These are phyloP conservation scores for Venturia effusa DNA, from an alignment of 2,329 filamentous ascomycete species.

Conservation along the genomic window DNA sequence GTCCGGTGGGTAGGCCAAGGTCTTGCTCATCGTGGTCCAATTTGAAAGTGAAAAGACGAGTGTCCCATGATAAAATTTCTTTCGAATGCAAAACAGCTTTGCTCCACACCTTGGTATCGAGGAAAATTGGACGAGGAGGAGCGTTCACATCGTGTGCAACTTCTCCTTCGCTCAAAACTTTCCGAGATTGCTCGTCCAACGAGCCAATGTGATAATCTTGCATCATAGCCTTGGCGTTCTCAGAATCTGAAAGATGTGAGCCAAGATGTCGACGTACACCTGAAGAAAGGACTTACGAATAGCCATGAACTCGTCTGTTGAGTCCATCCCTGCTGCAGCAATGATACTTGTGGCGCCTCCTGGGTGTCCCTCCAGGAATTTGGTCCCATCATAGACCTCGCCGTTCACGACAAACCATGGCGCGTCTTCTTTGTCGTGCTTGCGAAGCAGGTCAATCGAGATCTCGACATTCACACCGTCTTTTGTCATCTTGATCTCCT, in stretches of 20 bases:
- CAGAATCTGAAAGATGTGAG: conserved; percentile 54
- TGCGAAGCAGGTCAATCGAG: conserved; percentile 58
- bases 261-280: neutral
- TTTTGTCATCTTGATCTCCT: conserved; percentile 70
- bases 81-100: conserved; percentile 61
- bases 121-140: conserved; percentile 49
- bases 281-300: conserved; percentile 57
- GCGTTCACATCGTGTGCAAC: conserved; percentile 30
- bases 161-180: conserved; percentile 40
- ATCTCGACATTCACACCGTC: conserved; percentile 53
- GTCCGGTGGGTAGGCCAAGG: conserved; percentile 70
- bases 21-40: conserved; percentile 60
- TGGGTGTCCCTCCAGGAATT: conserved; percentile 71
- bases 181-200: conserved; percentile 50
- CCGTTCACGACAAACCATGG: conserved; percentile 87
- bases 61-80: conserved; percentile 62
- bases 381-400: conserved; percentile 78
- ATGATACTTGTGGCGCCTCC: conserved; percentile 79
- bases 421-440: conserved; percentile 51
- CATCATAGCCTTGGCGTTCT: conserved; percentile 90
- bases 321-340: conserved; percentile 70
- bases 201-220: conserved; percentile 72
- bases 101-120: conserved; percentile 63
- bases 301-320: conserved; percentile 79
- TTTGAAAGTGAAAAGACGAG: conserved; percentile 69